Evolutionary conservation across 768 basidiomycete genomes (phyloP), one percentile per base, ranked within the genome.

Genomic region (Suillus brevipes): DNA sequence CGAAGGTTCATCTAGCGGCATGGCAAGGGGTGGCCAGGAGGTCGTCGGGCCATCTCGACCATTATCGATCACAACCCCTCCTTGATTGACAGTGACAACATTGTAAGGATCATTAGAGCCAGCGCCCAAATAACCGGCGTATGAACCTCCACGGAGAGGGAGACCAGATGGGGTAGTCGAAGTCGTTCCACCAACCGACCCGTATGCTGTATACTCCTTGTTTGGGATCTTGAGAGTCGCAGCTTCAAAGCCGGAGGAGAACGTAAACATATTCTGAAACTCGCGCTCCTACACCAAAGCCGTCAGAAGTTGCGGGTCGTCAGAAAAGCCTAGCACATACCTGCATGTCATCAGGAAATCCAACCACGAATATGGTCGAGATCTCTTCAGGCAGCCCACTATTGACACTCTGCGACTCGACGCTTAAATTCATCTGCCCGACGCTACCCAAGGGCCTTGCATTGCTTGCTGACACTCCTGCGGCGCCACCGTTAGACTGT

Each of bases 211-310:
- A 68, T 87, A 89, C 72, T 95, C 92, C 78, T 95, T 91, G 81
- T 94, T 94, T 2, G 97, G 97, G 65, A 97, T 94, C 84, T 98
- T 99, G 70, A 99, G 84, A 7, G 96, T 97, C 9, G 97, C 97
- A 28, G 96, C 97, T 76, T 99, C 97, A 72, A 99, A 99, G 13
- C 95, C 97, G 1, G 85, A 80, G 4, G 93, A 94, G 73, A 99
- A 99, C 9, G 95, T 94, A 76, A 99, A 99, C 92, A 99, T 97
- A 75, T 98, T 98, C 77, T 97, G 94, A 77, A 99, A 99, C 79
- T 99, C 97, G 37, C 97, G 94, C 81, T 99, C 97, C 95, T 98
- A 70, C 4, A 61, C 52, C 34, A 28, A 14, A 68, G 67, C 56
- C 56, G 66, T 68, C 63, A 71, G 72, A 67, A 60, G 67, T 31